Base-by-base conservation (phyloP, 306 rosid genomes). In the Leucaena leucocephala region DNA sequence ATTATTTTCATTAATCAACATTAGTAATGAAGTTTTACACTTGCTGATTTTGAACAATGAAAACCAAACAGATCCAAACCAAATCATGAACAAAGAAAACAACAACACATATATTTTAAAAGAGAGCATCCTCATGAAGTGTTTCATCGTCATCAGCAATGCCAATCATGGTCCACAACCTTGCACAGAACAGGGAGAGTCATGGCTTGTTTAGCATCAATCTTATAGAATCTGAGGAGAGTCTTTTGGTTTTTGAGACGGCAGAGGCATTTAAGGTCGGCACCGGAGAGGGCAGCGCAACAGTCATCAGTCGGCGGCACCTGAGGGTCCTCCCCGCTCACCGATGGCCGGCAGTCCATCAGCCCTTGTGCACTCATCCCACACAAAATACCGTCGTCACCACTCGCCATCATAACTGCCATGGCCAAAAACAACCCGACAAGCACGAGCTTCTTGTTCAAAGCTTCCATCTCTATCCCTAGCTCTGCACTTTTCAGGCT, bases 161-260 rank as follows among this genome's bases (percentile, higher is more conserved):
- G 84, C 81, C 85, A 72, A 1, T 84, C 52, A 16, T 64, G 7
- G 61, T 54, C 49, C 43, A 40, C 65, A 54, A 85, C 40, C 57
- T 82, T 78, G 86, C 97, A 91, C 80, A 72, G 77, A 34, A 66
- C 78, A 0, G 97, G 96, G 66, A 91, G 97, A 22, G 57, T 65
- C 88, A 86, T 66, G 79, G 91, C 90, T 46, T 83, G 75, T 3
- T 62, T 17, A 21, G 91, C 68, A 74, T 91, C 82, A 52, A 91
- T 71, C 8, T 82, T 82, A 62, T 85, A 84, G 62, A 75, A 1
- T 36, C 36, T 3, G 74, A 91, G 73, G 27, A 83, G 50, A 0
- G 62, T 8, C 55, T 74, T 72, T 0, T 87, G 80, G 78, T 66
- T 63, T 79, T 83, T 83, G 77, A 74, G 84, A 57, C 43, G 6